Base-by-base conservation (phyloP, 768 basidiomycete species). In the Suillus decipiens region DNA sequence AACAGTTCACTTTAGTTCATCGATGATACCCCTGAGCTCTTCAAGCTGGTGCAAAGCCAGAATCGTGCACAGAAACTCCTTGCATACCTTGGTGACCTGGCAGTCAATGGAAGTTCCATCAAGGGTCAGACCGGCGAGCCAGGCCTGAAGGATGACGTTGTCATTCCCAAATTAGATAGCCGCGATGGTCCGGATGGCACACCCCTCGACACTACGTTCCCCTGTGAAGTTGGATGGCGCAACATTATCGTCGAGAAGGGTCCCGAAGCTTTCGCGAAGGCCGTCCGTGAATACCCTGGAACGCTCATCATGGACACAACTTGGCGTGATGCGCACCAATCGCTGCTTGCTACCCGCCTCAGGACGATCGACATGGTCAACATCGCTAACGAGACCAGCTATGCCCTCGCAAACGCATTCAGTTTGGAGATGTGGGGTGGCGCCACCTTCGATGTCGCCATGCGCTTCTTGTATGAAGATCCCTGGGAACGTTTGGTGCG, bases 381-480 rank as follows among this genome's bases (percentile, higher is more conserved):
- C 79, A 98, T 99, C 66, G 97, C 97, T 60, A 97, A 93, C 77
- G 95, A 97, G 83, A 99, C 97, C 1, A 93, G 91, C 72, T 90
- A 92, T 75, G 96, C 96, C 1, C 83, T 99, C 48, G 87, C 93
- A 31, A 99, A 99, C 72, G 93, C 97, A 9, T 99, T 94, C 81
- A 92, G 92, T 74, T 78, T 99, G 66, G 97, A 99, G 75, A 98
- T 96, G 82, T 99, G 97, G 97, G 97, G 97, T 71, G 95, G 96
- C 64, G 96, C 96, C 42, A 99, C 97, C 2, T 99, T 99, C 73
- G 96, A 99, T 76, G 96, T 99, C 58, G 92, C 96, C 28, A 97
- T 98, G 95, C 90, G 96, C 53, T 99, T 99, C 89, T 78, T 99
- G 75, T 99, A 99, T 75, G 97, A 99, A 76, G 97, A 99, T 77